Base-by-base conservation (phyloP, 108 stramenopile genomes). In the Pseudonitzschia pungens region DNA sequence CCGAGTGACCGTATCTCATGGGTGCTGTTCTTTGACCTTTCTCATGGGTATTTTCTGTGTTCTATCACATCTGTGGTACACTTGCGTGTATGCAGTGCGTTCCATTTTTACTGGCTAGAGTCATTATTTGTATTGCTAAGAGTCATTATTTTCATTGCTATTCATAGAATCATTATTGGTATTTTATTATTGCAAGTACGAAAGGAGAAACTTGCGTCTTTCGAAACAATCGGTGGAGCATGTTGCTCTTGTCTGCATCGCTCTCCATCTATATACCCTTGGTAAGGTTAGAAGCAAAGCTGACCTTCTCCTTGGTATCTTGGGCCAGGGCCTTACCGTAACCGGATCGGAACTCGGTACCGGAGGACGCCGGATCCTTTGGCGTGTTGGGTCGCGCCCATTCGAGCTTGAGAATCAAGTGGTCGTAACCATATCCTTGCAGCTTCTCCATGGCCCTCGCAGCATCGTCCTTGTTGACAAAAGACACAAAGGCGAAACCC, bases 371-470 rank as follows among this genome's bases (percentile, higher is more conserved):
- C 31, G 92, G 92, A 84, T 92, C 94, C 81, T 95, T 96, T 65
- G 90, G 91, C 52, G 91, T 83, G 78, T 89, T 92, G 59, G 98
- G 99, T 84, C 97, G 88, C 5, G 99, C 99, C 97, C 97, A 99
- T 81, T 99, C 99, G 70, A 99, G 80, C 87, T 98, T 98, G 71
- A 99, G 86, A 81, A 99, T 99, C 80, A 99, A 92, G 82, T 99
- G 99, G 77, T 99, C 97, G 77, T 98, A 98, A 20, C 99, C 99
- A 83, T 86, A 92, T 18, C 98, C 98, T 70, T 99, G 94, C 62
- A 99, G 71, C 57, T 85, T 87, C 32, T 93, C 89, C 98, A 98
- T 98, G 28, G 99, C 99, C 62, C 68, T 54, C 27, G 92, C 92
- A 0, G 99, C 99, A 81, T 98, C 97, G 59, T 87, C 85, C 48